These are phyloP conservation scores for Kodamaea hsintzibuensis DNA, from an alignment of 805 yeast genomes.

Conservation along the genomic window DNA sequence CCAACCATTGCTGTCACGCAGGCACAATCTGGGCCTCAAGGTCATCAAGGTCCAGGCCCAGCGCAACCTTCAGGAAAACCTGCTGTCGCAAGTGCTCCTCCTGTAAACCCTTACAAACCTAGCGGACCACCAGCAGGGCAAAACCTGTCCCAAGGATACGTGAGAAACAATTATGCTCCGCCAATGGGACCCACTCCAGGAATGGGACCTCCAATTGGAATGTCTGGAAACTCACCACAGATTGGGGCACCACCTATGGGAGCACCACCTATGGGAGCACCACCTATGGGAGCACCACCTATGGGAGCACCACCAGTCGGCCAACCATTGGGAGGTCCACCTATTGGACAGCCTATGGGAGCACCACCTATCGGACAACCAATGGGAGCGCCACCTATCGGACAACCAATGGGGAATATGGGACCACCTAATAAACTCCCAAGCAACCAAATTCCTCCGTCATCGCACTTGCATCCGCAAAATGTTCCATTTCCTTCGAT, in stretches of 20 bases:
- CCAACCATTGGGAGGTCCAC: background rate
- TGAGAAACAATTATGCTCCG: slow-evolving; percentile 8
- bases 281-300: background rate
- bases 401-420: background rate
- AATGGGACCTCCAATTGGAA: background rate
- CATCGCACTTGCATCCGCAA: background rate
- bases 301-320: background rate
- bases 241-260: background rate
- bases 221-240: too few species aligned
- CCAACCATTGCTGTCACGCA: slow-evolving; percentile 1
- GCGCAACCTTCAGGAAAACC: slow-evolving; percentile 10
- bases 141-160: slow-evolving; percentile 10
- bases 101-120: slow-evolving; percentile 19
- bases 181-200: slow-evolving; percentile 4
- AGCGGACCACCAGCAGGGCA: slow-evolving; percentile 11
- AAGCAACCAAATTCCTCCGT: background rate
- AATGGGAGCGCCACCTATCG: background rate
- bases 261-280: background rate
- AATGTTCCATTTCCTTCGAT: slow-evolving; percentile 10
- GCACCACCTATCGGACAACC: background rate
- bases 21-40: slow-evolving; percentile 6
- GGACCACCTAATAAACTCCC: background rate
- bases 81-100: slow-evolving; percentile 18
- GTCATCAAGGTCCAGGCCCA: slow-evolving; percentile 4
- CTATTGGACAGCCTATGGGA: background rate